phyloP scores from a whole-genome alignment of 2,329 filamentous ascomycete species.

The Cordyceps pruinosa region DNA sequence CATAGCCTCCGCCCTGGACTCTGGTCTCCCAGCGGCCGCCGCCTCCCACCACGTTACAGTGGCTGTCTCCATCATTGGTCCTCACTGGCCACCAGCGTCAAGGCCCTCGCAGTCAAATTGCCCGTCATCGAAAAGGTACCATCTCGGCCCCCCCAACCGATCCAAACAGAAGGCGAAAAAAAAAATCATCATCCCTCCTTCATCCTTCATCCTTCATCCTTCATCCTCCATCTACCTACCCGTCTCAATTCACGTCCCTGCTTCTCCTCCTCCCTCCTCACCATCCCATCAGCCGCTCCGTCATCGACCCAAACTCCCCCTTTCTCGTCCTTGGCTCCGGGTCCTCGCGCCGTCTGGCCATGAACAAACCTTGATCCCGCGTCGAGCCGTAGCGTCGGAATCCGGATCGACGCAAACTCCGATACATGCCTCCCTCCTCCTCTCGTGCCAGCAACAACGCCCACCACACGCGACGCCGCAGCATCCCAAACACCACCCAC shows the following conservation, averaged over 20 bases:
- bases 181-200: not conserved
- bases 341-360: not conserved
- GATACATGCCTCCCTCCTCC: no score
- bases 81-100: no score
- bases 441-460: no score
- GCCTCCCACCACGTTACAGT: conserved; percentile 2
- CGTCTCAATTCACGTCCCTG: not conserved
- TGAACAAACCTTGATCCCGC: conserved; percentile 3
- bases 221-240: not conserved
- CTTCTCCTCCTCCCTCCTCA: not conserved
- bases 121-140: not conserved
- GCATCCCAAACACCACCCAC: not conserved
- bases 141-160: conserved; percentile 7
- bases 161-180: not conserved
- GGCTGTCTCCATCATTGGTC: not conserved
- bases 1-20: no score
- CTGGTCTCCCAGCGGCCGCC: not conserved
- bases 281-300: not conserved
- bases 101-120: no score
- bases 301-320: not conserved
- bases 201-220: not conserved
- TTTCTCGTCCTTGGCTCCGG: not conserved
- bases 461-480: not conserved
- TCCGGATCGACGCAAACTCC: conserved; percentile 16
- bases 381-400: conserved; percentile 12